phyloP scores from a whole-genome alignment of 2,329 filamentous ascomycete genomes.

The Xylariaceae sp. region DNA sequence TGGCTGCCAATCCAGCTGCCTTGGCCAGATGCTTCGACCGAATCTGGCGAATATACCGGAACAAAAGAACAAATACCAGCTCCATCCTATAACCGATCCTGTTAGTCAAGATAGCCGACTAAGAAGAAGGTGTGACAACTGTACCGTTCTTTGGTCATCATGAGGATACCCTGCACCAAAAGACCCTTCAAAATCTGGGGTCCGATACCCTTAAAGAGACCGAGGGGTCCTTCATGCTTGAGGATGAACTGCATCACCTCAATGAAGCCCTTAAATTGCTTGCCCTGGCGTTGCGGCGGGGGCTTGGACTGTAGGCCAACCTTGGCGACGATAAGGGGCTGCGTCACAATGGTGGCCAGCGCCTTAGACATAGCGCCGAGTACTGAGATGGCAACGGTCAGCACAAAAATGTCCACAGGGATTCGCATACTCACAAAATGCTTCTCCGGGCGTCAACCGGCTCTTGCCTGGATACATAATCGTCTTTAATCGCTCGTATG shows the following conservation, averaged over 20 bases:
- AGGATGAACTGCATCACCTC: slow-evolving; percentile 96
- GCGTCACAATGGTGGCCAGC: slow-evolving; percentile 83
- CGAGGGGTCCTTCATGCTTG: slow-evolving; percentile 73
- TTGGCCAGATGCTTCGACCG: slow-evolving; percentile 65
- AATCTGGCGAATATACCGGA: slow-evolving; percentile 72
- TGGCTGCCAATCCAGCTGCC: slow-evolving; percentile 57
- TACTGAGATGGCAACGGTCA: slow-evolving; percentile 45
- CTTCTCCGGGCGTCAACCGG: slow-evolving; percentile 75
- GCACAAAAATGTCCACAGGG: not conserved
- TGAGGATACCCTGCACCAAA: slow-evolving; percentile 88
- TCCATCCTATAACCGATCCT: slow-evolving; percentile 59
- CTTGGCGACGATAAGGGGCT: slow-evolving; percentile 95
- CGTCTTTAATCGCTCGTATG: slow-evolving; percentile 79
- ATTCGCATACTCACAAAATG: slow-evolving; percentile 66
- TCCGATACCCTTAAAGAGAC: slow-evolving; percentile 94
- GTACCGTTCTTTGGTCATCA: slow-evolving; percentile 98
- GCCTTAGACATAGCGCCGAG: slow-evolving; percentile 91
- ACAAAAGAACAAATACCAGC: slow-evolving; percentile 76
- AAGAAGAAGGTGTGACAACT: slow-evolving; percentile 19
- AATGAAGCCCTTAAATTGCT: slow-evolving; percentile 86
- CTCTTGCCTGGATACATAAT: slow-evolving; percentile 70
- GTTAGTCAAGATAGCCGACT: slow-evolving; percentile 18
- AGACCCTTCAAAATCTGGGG: slow-evolving; percentile 92
- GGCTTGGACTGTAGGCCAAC: slow-evolving; percentile 93
- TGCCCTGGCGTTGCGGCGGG: slow-evolving; percentile 74